Conservation (phyloP, 2,329 filamentous ascomycete genomes). For the Talaromyces sp. region DNA sequence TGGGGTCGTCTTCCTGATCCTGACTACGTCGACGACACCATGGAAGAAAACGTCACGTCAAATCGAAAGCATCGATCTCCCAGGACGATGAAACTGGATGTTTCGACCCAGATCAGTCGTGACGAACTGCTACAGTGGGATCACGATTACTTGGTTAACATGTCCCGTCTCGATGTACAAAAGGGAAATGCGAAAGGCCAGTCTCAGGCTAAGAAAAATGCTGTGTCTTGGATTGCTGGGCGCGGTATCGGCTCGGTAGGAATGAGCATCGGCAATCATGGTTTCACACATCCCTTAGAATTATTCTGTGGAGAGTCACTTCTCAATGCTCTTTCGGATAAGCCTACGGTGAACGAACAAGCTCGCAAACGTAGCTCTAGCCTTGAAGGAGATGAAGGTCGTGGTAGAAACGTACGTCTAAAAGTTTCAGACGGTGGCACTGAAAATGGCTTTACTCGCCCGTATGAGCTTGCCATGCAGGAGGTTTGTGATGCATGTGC, state of each 20-base stretch:
- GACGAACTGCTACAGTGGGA: conserved; percentile 57
- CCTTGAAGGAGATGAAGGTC: conserved; percentile 25
- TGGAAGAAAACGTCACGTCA: background rate
- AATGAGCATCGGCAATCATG: conserved; percentile 40
- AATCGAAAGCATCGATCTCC: conserved; percentile 27
- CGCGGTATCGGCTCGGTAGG: conserved; percentile 56
- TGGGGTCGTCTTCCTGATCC: conserved; percentile 22
- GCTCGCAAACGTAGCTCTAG: conserved; percentile 30
- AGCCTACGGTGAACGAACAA: conserved; percentile 19
- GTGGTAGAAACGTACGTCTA: conserved; percentile 37
- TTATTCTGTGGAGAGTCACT: conserved; percentile 58
- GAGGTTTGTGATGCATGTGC: conserved; percentile 26
- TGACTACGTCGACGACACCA: conserved; percentile 20
- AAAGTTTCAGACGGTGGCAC: conserved; percentile 30
- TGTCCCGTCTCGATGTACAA: conserved; percentile 47
- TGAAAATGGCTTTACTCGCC: conserved; percentile 33
- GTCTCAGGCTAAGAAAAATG: conserved; percentile 58
- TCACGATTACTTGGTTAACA: conserved; percentile 57
- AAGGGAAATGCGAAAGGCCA: conserved; percentile 44
- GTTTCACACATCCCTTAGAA: conserved; percentile 50
- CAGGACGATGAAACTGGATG: conserved; percentile 48
- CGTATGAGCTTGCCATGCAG: conserved; percentile 28
- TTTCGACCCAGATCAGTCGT: conserved; percentile 52
- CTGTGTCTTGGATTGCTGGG: conserved; percentile 58
- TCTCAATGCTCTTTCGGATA: conserved; percentile 46